Evolutionary conservation across 129 eudicot species (phyloP).

Genomic region (Saposhnikovia divaricata): DNA sequence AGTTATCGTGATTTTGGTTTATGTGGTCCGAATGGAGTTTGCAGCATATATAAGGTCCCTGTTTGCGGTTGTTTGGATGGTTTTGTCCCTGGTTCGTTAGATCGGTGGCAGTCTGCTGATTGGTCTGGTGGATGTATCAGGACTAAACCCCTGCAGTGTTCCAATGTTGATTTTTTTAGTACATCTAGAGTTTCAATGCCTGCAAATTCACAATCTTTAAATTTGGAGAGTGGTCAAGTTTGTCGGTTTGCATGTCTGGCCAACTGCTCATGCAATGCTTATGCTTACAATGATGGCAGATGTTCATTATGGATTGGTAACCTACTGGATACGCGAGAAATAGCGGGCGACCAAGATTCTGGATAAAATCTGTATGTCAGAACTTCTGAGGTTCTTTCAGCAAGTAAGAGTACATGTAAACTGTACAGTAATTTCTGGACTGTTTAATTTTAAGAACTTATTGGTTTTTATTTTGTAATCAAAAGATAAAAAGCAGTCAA

Average conservation of each 20-base stretch:
- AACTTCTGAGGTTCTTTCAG: no score
- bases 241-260: background rate
- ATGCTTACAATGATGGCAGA: no score
- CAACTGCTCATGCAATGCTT: no score
- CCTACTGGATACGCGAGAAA: no score
- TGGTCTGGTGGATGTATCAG: constrained; percentile 3
- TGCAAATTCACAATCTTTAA: background rate
- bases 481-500: no score
- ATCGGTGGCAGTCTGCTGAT: background rate
- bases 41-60: background rate
- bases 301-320: no score
- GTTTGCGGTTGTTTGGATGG: background rate
- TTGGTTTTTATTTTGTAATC: no score
- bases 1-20: background rate
- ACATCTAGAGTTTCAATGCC: background rate
- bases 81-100: background rate
- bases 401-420: no score
- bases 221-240: background rate
- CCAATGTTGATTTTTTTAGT: background rate
- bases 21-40: background rate
- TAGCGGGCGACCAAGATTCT: no score
- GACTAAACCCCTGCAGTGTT: background rate
- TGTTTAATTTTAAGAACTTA: no score
- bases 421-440: no score
- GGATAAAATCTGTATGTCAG: no score